Evolutionary conservation across 1,284 basidiomycete species (phyloP), one percentile per base, ranked within the genome.

Genomic region (Golubevia pallescens): DNA sequence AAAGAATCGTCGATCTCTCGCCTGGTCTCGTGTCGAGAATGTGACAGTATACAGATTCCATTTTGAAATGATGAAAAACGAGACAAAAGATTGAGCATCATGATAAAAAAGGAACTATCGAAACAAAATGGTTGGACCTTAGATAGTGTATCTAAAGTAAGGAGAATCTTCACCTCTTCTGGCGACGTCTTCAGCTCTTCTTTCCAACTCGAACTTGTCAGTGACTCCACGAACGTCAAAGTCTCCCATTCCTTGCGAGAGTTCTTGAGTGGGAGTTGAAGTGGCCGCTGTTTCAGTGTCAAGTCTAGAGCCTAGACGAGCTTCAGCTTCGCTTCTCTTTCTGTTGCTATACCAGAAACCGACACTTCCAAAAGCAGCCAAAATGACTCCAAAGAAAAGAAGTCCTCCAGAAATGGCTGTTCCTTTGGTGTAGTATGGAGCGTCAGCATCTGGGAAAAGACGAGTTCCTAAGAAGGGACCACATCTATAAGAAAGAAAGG

Each of bases 401-500:
- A 78, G 32, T 1, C 56, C 76, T 0, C 68, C 68, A 19, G 68
- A 73, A 16, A 68, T 67, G n/a, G 65, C 66, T 3, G 76, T 77
- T 8, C 76, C 78, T 24, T 68, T 69, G 53, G 67, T 65, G 57
- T 80, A 80, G 61, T 74, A 74, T 16, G 78, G 78, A 34, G 42
- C 52, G 51, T 78, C 74, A 0, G 23, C 51, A 10, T 65, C 68
- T 5, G 77, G 77, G 57, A 76, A 80, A 2, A 80, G 65, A 32
- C 69, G 61, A n/a, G 74, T 78, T 34, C 78, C 78, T 3, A 80
- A 57, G 57, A 80, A 48, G 1, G 78, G 74, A 1, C 74, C 75
- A 55, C 70, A 38, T 38, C 34, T 38, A 38, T 4, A 10, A n/a
- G n/a, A n/a, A n/a, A n/a, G n/a, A n/a, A n/a, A n/a, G n/a, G n/a